Percentiles rank a stretch among this genome's conserved stretches.
Evolutionary conservation across 495 filamentous ascomycete species (phyloP).

Genomic region (Penicillium subrubescens): DNA sequence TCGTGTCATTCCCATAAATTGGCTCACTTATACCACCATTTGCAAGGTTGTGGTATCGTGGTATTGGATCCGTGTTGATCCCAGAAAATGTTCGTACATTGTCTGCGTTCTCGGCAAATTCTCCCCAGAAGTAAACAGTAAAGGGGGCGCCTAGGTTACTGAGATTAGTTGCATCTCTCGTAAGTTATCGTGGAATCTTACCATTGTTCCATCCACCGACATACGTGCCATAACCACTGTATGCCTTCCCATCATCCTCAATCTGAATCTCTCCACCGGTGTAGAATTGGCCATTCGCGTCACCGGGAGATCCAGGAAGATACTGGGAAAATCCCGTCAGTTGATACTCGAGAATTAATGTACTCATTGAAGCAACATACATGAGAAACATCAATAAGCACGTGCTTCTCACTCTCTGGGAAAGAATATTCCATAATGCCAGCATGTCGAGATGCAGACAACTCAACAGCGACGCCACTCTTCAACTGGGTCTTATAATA

Average conservation of each 20-base stretch:
- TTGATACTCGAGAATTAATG: neutral
- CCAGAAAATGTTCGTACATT: slow-evolving; percentile 56
- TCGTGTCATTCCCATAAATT: slow-evolving; percentile 26
- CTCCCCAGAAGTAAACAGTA: slow-evolving; percentile 67
- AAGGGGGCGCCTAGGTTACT: slow-evolving; percentile 52
- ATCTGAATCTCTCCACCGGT: slow-evolving; percentile 60
- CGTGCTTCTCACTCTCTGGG: slow-evolving; percentile 45
- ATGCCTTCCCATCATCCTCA: slow-evolving; percentile 46
- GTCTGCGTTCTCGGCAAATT: slow-evolving; percentile 50
- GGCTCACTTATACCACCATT: slow-evolving; percentile 32
- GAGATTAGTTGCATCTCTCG: slow-evolving; percentile 9
- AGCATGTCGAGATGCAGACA: slow-evolving; percentile 61
- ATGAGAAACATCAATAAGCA: slow-evolving; percentile 68
- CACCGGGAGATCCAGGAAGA: slow-evolving; percentile 58
- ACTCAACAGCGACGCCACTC: slow-evolving; percentile 57
- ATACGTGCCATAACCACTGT: slow-evolving; percentile 64
- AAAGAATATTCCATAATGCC: slow-evolving; percentile 65
- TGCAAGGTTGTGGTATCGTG: slow-evolving; percentile 32
- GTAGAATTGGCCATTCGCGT: slow-evolving; percentile 61
- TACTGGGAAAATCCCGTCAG: slow-evolving; percentile 20
- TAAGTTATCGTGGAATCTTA: slow-evolving; percentile 19
- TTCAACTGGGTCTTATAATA: slow-evolving; percentile 60
- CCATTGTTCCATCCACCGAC: slow-evolving; percentile 61
- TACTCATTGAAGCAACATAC: slow-evolving; percentile 30
- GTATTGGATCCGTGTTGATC: slow-evolving; percentile 41